Percentiles rank a stretch among this genome's conserved stretches.
These are phyloP conservation scores for Plantago rigida DNA, from an alignment of 305 asterid species.

Conservation along the genomic window DNA sequence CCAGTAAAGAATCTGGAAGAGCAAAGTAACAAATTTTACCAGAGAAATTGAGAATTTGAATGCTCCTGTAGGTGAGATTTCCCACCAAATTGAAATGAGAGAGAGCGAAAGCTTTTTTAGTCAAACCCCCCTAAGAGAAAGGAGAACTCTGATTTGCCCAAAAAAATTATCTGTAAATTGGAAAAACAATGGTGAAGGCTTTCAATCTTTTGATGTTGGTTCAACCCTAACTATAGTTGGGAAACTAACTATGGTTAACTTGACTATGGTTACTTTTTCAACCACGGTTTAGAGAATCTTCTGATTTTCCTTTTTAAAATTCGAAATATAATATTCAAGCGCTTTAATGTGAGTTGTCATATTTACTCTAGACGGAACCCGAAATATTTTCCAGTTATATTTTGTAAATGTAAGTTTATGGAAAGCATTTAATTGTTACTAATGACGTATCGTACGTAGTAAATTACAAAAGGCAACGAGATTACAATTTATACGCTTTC, in stretches of 20 bases:
- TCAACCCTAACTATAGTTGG: slow-evolving; percentile 30
- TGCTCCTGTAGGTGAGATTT: slow-evolving; percentile 18
- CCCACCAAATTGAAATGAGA: slow-evolving; percentile 39
- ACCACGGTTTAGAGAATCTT: slow-evolving; percentile 1
- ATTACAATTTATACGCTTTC: no score
- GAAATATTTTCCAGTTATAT: no score
- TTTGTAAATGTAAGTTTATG: no score
- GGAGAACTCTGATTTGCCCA: slow-evolving; percentile 35
- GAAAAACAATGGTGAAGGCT: slow-evolving; percentile 26
- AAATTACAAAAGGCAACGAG: no score
- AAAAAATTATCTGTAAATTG: slow-evolving; percentile 28
- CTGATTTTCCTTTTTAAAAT: neutral
- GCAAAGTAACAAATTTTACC: slow-evolving; percentile 20
- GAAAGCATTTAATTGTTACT: no score
- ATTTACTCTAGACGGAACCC: no score
- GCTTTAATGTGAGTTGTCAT: neutral
- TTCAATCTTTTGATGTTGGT: slow-evolving; percentile 24
- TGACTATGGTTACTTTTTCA: slow-evolving; percentile 43
- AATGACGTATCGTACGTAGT: no score
- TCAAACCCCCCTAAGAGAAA: slow-evolving; percentile 35
- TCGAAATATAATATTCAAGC: neutral
- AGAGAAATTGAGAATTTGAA: slow-evolving; percentile 26
- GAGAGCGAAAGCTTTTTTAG: slow-evolving; percentile 29
- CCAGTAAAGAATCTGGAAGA: slow-evolving; percentile 13
- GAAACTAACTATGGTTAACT: slow-evolving; percentile 27